Conservation (phyloP, 2,329 filamentous ascomycete genomes). For the Sporothrix euskadiensis region DNA sequence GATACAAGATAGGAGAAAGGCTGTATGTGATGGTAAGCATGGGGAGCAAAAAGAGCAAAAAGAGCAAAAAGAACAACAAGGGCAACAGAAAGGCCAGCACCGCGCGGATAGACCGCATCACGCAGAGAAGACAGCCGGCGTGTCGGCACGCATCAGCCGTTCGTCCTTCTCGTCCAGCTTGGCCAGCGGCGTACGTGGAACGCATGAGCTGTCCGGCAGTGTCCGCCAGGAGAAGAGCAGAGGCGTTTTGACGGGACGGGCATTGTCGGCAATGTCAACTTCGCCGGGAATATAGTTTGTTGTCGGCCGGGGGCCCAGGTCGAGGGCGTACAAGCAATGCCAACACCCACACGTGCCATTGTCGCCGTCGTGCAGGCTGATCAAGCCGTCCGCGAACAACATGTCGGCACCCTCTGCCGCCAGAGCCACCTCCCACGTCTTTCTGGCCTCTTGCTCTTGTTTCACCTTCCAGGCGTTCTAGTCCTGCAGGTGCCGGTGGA, state of each 20-base stretch:
- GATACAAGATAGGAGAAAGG: neutral
- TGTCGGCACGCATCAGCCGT: neutral
- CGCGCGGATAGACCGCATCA: neutral
- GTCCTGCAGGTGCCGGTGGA: neutral
- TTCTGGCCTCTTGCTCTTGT: neutral
- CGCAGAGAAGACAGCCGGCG: neutral
- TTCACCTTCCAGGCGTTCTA: neutral
- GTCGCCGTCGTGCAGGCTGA: neutral
- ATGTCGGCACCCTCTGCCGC: neutral
- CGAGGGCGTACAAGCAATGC: neutral
- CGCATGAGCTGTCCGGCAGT: neutral
- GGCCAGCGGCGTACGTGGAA: neutral
- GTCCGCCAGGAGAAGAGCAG: too few species aligned
- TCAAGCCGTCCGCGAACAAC: neutral
- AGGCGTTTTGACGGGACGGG: neutral
- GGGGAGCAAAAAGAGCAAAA: too few species aligned
- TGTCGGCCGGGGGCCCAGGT: too few species aligned
- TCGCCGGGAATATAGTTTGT: neutral
- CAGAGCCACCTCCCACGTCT: neutral
- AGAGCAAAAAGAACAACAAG: neutral
- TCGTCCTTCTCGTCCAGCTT: neutral
- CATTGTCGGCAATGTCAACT: neutral
- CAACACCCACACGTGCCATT: neutral
- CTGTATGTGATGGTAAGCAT: neutral
- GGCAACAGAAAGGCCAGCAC: neutral